Evolutionary conservation across 495 filamentous ascomycete genomes (phyloP), one percentile per base, ranked within the genome.

Genomic region (Neurospora sp.): DNA sequence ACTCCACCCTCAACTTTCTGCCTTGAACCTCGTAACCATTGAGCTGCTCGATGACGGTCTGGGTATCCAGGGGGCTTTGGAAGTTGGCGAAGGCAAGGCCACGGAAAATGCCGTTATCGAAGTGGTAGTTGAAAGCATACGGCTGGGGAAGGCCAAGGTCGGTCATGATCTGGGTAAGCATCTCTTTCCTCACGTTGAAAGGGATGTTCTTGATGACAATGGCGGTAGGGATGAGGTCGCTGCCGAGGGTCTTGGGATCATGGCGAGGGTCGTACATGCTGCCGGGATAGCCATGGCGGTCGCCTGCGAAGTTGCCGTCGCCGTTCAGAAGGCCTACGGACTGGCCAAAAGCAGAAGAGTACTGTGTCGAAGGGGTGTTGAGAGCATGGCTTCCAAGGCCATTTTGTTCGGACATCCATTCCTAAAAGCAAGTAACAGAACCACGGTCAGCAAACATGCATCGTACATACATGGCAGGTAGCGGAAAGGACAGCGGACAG

Each of bases 131-230:
- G 88, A 99, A 99, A 5, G 96, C 96, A 79, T 99, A 99, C 0
- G 96, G 96, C 45, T 98, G 88, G 2, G 96, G 96, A 38, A 98
- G 87, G 72, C 90, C 90, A 84, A 97, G 86, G 31, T 96, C 91
- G 17, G 93, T 94, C 96, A 99, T 98, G 76, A 97, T 85, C 73
- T 90, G 88, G 21, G 97, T 92, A 54, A 99, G 87, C 81, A 94
- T 92, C 81, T 99, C 96, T 84, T 98, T 98, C 83, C 97, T 94
- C 59, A 98, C 94, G 62, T 96, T 96, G 80, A 99, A 99, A 3
- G 96, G 96, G 69, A 99, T 99, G 78, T 99, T 99, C 85, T 99
- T 99, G 85, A 99, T 98, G 70, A 99, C 96, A 75, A 99, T 98
- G 40, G 96, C 96, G 3, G 96, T 99, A 19, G 96, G 96, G 73